Evolutionary conservation across 331 rosid genomes (phyloP).

Genomic region (Malus hybrid): DNA sequence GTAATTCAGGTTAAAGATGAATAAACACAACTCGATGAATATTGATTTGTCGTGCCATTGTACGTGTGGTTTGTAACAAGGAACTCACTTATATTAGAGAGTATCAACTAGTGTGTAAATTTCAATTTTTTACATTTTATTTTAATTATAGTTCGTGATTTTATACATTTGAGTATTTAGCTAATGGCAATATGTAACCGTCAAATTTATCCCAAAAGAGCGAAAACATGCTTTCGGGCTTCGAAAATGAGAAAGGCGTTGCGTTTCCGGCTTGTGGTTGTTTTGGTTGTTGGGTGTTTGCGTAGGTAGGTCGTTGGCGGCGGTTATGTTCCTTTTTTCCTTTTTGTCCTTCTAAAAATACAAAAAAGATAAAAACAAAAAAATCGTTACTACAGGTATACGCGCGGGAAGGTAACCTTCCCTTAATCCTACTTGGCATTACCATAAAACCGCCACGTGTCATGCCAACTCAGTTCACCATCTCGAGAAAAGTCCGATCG

Average conservation of each 20-base stretch:
- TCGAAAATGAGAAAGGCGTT: constrained; percentile 18
- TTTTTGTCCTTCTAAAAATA: not conserved
- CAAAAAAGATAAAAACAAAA: not conserved
- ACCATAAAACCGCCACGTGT: constrained; percentile 2
- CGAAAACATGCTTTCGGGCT: not conserved
- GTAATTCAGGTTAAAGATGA: no score
- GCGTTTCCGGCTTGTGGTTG: not conserved
- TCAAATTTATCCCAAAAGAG: not conserved
- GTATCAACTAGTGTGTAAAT: no score
- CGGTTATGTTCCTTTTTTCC: constrained; percentile 1
- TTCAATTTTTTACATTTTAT: no score
- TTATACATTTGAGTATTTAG: no score
- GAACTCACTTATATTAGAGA: no score
- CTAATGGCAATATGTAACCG: no score
- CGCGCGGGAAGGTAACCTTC: constrained; percentile 39
- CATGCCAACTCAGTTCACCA: not conserved
- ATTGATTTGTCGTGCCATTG: no score
- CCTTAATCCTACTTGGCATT: not conserved
- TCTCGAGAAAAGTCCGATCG: not conserved
- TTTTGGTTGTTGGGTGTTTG: constrained; percentile 27
- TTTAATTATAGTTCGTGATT: no score
- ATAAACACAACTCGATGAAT: no score
- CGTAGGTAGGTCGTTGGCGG: constrained; percentile 23
- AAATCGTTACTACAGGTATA: constrained; percentile 5
- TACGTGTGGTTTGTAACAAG: no score